Evolutionary conservation across 805 yeast genomes (phyloP), one percentile per base, ranked within the genome.

Genomic region (Sungouiozyma ichnusensis): DNA sequence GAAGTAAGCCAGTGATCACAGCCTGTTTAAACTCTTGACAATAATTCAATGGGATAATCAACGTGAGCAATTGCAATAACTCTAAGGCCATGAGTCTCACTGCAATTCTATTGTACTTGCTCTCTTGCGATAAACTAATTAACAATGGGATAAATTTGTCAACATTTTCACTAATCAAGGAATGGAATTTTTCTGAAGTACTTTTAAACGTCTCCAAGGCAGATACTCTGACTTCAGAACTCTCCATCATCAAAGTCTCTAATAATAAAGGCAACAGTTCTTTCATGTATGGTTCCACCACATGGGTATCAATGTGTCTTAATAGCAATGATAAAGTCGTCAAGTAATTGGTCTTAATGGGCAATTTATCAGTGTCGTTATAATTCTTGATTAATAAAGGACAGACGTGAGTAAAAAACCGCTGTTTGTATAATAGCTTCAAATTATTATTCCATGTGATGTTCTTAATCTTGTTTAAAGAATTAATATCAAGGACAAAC

Each of bases 381-480:
- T 73, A 78, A 3, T 69, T 71, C 0, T 61, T 55, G 6, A 81
- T 74, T 27, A 86, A 57, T 24, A 57, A 60, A 0, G 83, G 82
- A 4, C 85, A 68, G 1, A 77, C 64, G 7, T 68, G 63, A 45
- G 76, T 75, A 56, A 86, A 85, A 19, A 85, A 69, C 48, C 79
- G 79, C 55, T 92, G 98, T 56, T 86, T 86, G 69, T 82, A 85
- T 18, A 92, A 67, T 36, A 74, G 60, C 44, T 83, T 73, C 16
- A 81, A 73, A 45, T 79, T 76, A 42, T 82, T 69, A 47, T 77
- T 77, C 52, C 55, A 54, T 47, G 69, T 33, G 54, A 58, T 49
- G 55, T 68, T 60, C 46, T 65, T 67, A 36, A 48, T 71, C 52
- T 74, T 77, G 37, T 69, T 64, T 42, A 82, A 74, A 4, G 81